Evolutionary conservation across 805 yeast species (phyloP), one percentile per base, ranked within the genome.

Genomic region (Ogataea methylovora): DNA sequence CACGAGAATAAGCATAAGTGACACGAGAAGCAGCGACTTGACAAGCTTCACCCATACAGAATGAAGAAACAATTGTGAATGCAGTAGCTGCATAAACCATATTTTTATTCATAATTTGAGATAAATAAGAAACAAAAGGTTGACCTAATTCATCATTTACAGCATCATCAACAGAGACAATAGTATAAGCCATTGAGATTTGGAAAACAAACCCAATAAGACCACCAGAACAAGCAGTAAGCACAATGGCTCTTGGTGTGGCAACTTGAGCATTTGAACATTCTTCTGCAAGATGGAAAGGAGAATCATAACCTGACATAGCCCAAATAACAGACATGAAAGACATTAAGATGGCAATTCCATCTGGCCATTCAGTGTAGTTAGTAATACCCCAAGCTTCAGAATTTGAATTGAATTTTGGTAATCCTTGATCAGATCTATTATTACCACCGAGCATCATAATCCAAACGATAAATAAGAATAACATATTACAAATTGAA

Each of bases 201-300:
- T 75, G 72, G 48, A 75, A 70, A 21, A 69, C 56, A 51, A 72
- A 76, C 3, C 81, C 82, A 36, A 76, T 46, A 8, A 61, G 23
- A 29, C 80, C 81, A 39, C 83, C 79, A 30, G 66, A 55, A 10
- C 65, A 47, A 8, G 78, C 64, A 13, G 82, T 76, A 54, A 76
- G 54, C 15, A 76, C 73, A 44, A 79, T 78, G 20, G 84, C 83
- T 39, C 67, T 65, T n/a, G 86, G 85, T 8, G 79, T 76, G 5
- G 82, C 83, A 11, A 62, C 56, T 24, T 71, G 60, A 6, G 84
- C 82, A 49, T 79, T 77, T 33, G 76, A 58, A 44, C 80, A 73
- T 48, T 80, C 87, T 56, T 79, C 88, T n/a, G 83, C 67, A 40
- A 80, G 60, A 48, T 81, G 86, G 61, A 79, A 80, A 0, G 86